These are phyloP conservation scores for Aspergillus novofumigatus DNA, from an alignment of 2,329 filamentous ascomycete species.

Conservation along the genomic window DNA sequence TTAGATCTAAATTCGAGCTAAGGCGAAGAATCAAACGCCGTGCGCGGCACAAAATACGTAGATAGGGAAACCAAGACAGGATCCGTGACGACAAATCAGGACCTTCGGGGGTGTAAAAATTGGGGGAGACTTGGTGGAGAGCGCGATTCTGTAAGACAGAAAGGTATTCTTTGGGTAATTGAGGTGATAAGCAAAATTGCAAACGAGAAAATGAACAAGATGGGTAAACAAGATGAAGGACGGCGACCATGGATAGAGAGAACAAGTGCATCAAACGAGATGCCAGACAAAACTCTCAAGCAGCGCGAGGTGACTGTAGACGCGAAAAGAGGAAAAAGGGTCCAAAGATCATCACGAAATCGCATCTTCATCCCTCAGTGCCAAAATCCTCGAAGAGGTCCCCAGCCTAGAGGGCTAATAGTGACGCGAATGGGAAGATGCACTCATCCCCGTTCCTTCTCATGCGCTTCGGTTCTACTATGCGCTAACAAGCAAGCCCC, in stretches of 20 bases:
- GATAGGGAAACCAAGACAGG: conserved; percentile 14
- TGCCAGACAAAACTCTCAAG: conserved; percentile 1
- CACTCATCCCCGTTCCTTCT: conserved; percentile 6
- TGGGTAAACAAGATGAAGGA: conserved; percentile 17
- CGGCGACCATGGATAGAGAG: conserved; percentile 12
- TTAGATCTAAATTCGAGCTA: conserved; percentile 23
- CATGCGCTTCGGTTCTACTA: not conserved
- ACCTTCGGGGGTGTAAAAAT: conserved; percentile 8
- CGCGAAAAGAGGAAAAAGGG: conserved; percentile 1
- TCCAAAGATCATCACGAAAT: conserved; percentile 1
- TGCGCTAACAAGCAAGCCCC: conserved; percentile 7
- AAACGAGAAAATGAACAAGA: conserved; percentile 14
- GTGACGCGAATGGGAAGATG: conserved; percentile 3
- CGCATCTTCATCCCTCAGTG: conserved; percentile 5
- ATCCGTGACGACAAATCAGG: conserved; percentile 16
- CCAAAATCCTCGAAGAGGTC: conserved; percentile 5
- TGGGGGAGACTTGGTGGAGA: conserved; percentile 11
- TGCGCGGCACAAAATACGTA: conserved; percentile 16
- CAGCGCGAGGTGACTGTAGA: not conserved
- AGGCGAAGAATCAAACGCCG: conserved; percentile 21
- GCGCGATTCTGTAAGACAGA: conserved; percentile 16
- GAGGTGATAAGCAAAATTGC: conserved; percentile 22
- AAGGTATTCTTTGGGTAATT: conserved; percentile 26
- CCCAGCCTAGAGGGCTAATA: not conserved
- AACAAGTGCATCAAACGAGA: conserved; percentile 10